Evolutionary conservation across 805 yeast genomes (phyloP).

Genomic region (Metschnikowia orientalis): DNA sequence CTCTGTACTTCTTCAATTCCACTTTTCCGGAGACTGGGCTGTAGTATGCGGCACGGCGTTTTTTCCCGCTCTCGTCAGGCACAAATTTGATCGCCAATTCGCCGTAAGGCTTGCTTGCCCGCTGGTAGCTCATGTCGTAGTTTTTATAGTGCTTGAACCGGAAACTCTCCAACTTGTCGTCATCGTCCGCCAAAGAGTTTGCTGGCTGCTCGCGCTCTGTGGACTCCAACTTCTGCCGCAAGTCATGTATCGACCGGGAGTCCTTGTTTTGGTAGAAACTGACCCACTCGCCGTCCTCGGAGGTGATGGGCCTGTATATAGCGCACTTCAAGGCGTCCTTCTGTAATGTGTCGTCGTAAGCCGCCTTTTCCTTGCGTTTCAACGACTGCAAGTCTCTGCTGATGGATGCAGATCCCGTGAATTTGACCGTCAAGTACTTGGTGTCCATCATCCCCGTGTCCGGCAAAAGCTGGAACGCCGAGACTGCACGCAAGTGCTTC

Average conservation of each 20-base stretch:
- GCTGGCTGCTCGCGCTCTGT: conserved; percentile 43
- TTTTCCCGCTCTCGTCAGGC: conserved; percentile 34
- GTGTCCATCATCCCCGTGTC: conserved; percentile 90
- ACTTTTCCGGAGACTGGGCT: conserved; percentile 74
- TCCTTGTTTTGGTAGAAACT: conserved; percentile 43
- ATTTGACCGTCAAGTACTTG: conserved; percentile 59
- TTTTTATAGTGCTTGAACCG: conserved; percentile 67
- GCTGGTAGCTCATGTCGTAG: conserved; percentile 63
- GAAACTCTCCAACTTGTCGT: conserved; percentile 38
- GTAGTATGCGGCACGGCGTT: conserved; percentile 59
- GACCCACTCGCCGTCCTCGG: conserved; percentile 75
- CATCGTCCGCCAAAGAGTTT: conserved; percentile 42
- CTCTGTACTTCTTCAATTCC: conserved; percentile 81
- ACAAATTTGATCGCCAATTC: conserved; percentile 66
- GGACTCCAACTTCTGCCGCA: conserved; percentile 29
- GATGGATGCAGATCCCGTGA: conserved; percentile 53
- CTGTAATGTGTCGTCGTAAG: conserved; percentile 29
- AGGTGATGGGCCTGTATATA: conserved; percentile 66
- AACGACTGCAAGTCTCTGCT: conserved; percentile 31
- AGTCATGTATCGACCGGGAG: conserved; percentile 20
- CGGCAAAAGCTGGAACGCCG: conserved; percentile 78
- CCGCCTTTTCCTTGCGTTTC: conserved; percentile 25
- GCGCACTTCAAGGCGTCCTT: conserved; percentile 48
- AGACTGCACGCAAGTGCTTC: conserved; percentile 66
- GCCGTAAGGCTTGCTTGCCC: conserved; percentile 45